Evolutionary conservation across 2,329 filamentous ascomycete species (phyloP).

Genomic region (Rhinocladiella similis): DNA sequence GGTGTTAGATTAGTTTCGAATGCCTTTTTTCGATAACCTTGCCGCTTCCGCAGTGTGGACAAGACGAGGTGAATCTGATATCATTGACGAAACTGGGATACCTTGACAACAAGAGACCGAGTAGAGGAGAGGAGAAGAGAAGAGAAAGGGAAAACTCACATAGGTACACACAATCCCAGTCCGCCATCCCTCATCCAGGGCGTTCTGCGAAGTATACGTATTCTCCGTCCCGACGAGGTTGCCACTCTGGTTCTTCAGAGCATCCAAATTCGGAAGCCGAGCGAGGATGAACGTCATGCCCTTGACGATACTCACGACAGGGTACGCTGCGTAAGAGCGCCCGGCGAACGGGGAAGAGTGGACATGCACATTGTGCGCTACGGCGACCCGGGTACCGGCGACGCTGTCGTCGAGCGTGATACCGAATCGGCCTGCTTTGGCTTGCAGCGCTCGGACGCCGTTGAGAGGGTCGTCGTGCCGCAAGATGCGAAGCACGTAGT

Average conservation of each 20-base stretch:
- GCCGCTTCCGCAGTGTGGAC: too few relatives aligned
- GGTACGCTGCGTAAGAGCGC: not conserved
- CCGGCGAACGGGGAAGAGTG: slow-evolving; percentile 33
- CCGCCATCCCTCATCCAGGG: slow-evolving; percentile 38
- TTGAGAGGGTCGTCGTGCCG: not conserved
- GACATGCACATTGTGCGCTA: slow-evolving; percentile 40
- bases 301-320: slow-evolving; percentile 41
- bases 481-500: slow-evolving; percentile 41
- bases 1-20: too few relatives aligned
- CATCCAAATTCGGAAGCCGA: slow-evolving; percentile 60
- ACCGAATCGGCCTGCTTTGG: slow-evolving; percentile 15
- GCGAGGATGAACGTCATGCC: slow-evolving; percentile 62
- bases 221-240: slow-evolving; percentile 30
- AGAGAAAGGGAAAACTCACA: slow-evolving; percentile 30
- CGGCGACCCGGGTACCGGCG: slow-evolving; percentile 32
- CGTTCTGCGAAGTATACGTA: slow-evolving; percentile 23
- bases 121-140: not conserved
- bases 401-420: slow-evolving; percentile 7
- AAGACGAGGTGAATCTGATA: too few relatives aligned
- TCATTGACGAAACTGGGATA: too few relatives aligned
- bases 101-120: too few relatives aligned
- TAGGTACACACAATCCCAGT: slow-evolving; percentile 35
- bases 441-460: slow-evolving; percentile 11
- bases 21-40: too few relatives aligned
- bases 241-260: slow-evolving; percentile 47